Base-by-base conservation (phyloP, 768 basidiomycete species). In the Hydnomerulius pinastri region DNA sequence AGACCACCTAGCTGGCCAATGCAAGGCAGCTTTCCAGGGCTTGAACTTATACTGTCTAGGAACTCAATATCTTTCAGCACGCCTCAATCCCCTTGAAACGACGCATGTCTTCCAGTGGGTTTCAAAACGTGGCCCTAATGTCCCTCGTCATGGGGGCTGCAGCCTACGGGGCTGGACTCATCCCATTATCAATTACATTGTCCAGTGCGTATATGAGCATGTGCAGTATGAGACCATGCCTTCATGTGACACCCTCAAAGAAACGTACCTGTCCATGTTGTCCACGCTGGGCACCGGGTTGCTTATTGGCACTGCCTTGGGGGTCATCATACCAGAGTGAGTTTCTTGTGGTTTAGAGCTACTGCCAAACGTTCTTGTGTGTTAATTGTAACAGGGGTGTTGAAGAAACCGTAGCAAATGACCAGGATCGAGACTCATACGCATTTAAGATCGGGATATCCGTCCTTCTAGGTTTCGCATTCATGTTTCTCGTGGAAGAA, bases 311-410 rank as follows among this genome's bases (percentile, higher is more conserved):
- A 87, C 95, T 2, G 92, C 92, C 0, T 71, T 98, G 55, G 91
- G 91, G 11, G 83, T 98, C 21, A 92, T 98, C 55, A 86, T 98
- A 45, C 95, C 96, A 30, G 95, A 97, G 89, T 94, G 69, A 66
- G 88, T 84, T 13, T 25, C 30, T 37, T 30, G 12, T 37, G 17
- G 11, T 46, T n/a, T n/a, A n/a, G n/a, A n/a, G n/a, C n/a, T n/a
- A n/a, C n/a, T n/a, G n/a, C n/a, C n/a, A n/a, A n/a, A n/a, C n/a
- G n/a, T n/a, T n/a, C n/a, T n/a, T n/a, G n/a, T n/a, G n/a, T 48
- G 37, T 36, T 25, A 38, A 13, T 33, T 25, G 21, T 46, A n/a
- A 24, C 61, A 91, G 90, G 71, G 90, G 90, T 43, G 75, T 92
- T n/a, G 88, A 89, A 70, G 72, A 81, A 11, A 67, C 83, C 3